These are phyloP conservation scores for Phytophthora cajani DNA, from an alignment of 352 stramenopile species.

Conservation along the genomic window DNA sequence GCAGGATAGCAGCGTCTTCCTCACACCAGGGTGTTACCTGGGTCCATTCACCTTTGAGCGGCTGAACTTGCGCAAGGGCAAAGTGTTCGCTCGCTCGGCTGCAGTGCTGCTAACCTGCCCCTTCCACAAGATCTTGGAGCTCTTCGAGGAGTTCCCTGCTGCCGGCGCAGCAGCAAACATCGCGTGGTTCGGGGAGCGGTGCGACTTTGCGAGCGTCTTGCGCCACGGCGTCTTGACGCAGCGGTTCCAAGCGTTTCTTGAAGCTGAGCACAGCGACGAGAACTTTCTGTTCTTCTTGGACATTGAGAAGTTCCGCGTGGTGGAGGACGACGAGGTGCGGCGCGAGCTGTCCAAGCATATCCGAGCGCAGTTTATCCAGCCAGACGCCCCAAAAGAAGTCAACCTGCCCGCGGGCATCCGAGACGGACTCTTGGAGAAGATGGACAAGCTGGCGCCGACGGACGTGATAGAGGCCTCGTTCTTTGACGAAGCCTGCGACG, in stretches of 20 bases:
- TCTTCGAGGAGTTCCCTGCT: conserved; percentile 66
- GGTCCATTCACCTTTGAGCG: conserved; percentile 78
- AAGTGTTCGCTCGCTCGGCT: conserved; percentile 56
- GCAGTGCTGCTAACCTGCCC: conserved; percentile 64
- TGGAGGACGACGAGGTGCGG: conserved; percentile 31
- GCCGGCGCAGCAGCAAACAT: conserved; percentile 75
- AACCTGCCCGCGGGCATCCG: conserved; percentile 73
- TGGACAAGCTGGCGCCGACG: conserved; percentile 31
- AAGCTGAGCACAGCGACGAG: conserved; percentile 80
- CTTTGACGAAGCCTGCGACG: conserved; percentile 65
- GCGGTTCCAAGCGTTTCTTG: conserved; percentile 69
- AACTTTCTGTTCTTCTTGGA: conserved; percentile 82
- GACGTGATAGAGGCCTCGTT: conserved; percentile 47
- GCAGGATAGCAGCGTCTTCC: conserved; percentile 58
- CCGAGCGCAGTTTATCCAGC: conserved; percentile 62
- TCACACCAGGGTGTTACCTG: conserved; percentile 76
- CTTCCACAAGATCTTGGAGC: conserved; percentile 48
- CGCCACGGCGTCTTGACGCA: conserved; percentile 63
- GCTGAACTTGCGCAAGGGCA: conserved; percentile 55
- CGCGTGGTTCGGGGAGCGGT: conserved; percentile 74
- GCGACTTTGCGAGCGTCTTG: conserved; percentile 69
- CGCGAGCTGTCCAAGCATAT: conserved; percentile 50
- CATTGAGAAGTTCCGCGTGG: conserved; percentile 58
- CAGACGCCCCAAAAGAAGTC: conserved; percentile 67
- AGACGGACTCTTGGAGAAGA: conserved; percentile 38